phyloP scores from a whole-genome alignment of 768 basidiomycete species.

The Leccinum subtestaceum region DNA sequence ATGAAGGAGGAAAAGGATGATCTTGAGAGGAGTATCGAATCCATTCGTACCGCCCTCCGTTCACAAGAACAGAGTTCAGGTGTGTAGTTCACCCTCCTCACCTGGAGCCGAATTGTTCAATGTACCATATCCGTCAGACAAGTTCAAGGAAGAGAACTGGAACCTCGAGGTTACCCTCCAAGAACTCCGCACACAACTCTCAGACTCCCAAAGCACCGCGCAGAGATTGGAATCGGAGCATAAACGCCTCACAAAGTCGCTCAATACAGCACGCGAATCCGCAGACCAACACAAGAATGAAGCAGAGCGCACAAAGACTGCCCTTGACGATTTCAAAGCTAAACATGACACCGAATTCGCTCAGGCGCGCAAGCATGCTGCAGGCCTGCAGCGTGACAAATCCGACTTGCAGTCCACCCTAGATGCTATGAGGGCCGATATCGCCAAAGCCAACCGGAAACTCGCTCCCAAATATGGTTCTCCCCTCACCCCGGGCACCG shows the following conservation, averaged over 20 bases:
- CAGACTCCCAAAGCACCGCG: conserved; percentile 60
- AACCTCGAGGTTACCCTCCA: conserved; percentile 93
- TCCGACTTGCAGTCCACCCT: conserved; percentile 82
- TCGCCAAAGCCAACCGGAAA: conserved; percentile 58
- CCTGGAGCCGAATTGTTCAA: conserved; percentile 6
- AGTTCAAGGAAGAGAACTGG: conserved; percentile 99
- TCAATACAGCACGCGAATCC: conserved; percentile 69
- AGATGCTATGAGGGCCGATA: conserved; percentile 72
- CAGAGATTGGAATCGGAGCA: conserved; percentile 80
- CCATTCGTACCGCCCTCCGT: conserved; percentile 66
- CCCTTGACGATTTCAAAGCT: conserved; percentile 71
- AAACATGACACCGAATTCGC: conserved; percentile 97
- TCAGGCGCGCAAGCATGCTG: conserved; percentile 82
- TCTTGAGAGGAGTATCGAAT: conserved; percentile 76
- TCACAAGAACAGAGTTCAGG: conserved; percentile 81
- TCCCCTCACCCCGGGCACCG: conserved; percentile 65
- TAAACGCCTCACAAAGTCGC: conserved; percentile 72
- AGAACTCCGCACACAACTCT: conserved; percentile 71
- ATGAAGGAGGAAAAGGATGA: conserved; percentile 92
- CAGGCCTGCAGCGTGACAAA: conserved; percentile 88
- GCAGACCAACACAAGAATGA: conserved; percentile 88
- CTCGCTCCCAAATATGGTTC: conserved; percentile 63
- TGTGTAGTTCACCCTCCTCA: conserved; percentile 23
- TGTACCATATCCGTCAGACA: conserved; percentile 48
- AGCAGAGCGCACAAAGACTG: conserved; percentile 61